phyloP scores from a whole-genome alignment of 75 land plant species.

The Cryptomeria japonica region DNA sequence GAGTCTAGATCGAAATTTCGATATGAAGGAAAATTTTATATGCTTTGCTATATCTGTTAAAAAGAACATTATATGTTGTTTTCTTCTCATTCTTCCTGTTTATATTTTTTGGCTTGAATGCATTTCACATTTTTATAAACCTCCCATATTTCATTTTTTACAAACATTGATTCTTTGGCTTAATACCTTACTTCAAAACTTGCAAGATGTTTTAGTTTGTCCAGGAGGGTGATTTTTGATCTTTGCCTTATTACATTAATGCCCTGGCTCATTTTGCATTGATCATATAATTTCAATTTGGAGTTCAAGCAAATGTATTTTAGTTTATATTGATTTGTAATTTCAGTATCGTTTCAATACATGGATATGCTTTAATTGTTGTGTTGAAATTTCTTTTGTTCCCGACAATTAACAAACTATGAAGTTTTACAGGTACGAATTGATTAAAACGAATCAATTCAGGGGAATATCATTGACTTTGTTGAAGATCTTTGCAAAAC shows the following conservation, averaged over 20 bases:
- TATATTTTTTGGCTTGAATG: too few relatives aligned
- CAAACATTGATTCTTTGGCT: background rate
- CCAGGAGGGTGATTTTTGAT: background rate
- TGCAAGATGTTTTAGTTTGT: background rate
- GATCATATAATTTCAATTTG: background rate
- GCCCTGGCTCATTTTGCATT: background rate
- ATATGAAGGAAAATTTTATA: background rate
- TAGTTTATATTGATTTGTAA: background rate
- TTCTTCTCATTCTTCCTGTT: too few relatives aligned
- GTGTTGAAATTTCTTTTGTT: conserved; percentile 5
- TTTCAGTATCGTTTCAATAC: background rate
- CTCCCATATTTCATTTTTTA: background rate
- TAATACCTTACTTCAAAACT: background rate
- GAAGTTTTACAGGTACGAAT: conserved; percentile 69
- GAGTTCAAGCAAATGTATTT: background rate
- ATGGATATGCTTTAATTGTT: background rate
- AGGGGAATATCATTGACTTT: conserved; percentile 77
- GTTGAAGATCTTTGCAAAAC: conserved; percentile 78
- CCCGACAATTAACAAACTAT: conserved; percentile 3
- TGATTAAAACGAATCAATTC: conserved; percentile 67
- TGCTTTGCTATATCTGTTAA: background rate
- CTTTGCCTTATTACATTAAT: background rate
- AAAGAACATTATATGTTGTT: too few relatives aligned
- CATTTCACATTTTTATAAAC: background rate
- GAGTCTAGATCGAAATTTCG: background rate